These are phyloP conservation scores for Plasmodium knowlesi DNA, from an alignment of 169 alveolate genomes.

Conservation along the genomic window DNA sequence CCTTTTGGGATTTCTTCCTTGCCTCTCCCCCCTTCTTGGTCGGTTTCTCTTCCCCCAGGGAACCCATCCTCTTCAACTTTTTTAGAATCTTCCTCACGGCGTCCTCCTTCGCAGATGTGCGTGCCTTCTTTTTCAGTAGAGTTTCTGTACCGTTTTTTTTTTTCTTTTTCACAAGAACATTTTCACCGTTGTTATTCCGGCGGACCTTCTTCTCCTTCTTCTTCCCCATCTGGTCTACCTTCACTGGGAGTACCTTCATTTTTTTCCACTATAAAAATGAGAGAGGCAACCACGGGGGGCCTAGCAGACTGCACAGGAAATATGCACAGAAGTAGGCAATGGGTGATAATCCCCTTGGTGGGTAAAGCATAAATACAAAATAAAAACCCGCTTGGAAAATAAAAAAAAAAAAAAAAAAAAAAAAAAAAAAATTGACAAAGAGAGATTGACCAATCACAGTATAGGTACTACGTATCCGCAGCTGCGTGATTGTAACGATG, in stretches of 20 bases:
- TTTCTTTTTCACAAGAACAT: not conserved
- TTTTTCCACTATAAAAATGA: not conserved
- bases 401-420: no score
- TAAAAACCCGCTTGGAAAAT: not conserved
- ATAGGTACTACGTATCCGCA: not conserved
- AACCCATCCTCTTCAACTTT: not conserved
- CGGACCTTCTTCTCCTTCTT: not conserved
- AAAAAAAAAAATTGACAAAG: not conserved
- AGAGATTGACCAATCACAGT: not conserved
- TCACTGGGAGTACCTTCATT: not conserved
- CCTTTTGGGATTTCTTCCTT: not conserved
- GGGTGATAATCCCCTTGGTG: not conserved
- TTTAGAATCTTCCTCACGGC: not conserved
- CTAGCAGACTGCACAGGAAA: not conserved
- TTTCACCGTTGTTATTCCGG: not conserved
- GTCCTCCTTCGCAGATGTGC: not conserved
- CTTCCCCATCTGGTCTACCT: not conserved
- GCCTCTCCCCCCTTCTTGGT: not conserved
- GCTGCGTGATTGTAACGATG: not conserved
- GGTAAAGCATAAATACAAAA: not conserved
- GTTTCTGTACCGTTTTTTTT: not conserved
- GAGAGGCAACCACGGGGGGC: not conserved
- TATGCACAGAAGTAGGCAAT: not conserved
- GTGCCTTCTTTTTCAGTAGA: not conserved
- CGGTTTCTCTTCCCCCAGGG: not conserved